Evolutionary conservation across 768 basidiomycete species (phyloP), one percentile per base, ranked within the genome.

Genomic region (Serendipita indica): DNA sequence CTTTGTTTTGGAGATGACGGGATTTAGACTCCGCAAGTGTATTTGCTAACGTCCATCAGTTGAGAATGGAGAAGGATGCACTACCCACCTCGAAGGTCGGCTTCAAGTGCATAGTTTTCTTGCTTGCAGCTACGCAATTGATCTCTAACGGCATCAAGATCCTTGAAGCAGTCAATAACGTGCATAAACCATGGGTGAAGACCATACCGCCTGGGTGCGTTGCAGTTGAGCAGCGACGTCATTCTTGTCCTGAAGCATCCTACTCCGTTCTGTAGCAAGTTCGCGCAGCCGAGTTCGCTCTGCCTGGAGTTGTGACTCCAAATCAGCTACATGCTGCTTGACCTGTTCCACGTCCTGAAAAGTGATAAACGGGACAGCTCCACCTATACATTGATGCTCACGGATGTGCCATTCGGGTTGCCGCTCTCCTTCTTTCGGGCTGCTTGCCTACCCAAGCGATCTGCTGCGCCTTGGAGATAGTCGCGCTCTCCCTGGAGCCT

Each of bases 121-220:
- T 80, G 78, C 69, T 87, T 90, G 68, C 79, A 72, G 58, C 74
- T 75, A 41, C 82, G 79, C 4, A 89, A 68, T 33, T 90, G 82
- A 12, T 75, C 69, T 62, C 80, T 82, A 39, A 90, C 78, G 56
- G 83, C 84, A 25, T 84, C 79, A 79, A 90, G 87, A 65, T 88
- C 86, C 86, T 89, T 63, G 22, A 22, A 28, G 56, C 3, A 65
- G 57, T 45, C 28, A 63, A 39, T 18, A 46, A 41, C 22, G n/a
- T 28, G 58, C 27, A 7, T 5, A 34, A 22, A 33, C 25, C 43
- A 41, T 58, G 35, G 28, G 41, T 20, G 1, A 37, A n/a, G 4
- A 2, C 66, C 78, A 66, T 65, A 85, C 86, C 39, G 78, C 76
- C 72, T 89, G 84, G 12, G 83, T 84, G 27, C 85, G 76, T 61